Evolutionary conservation across 2,329 filamentous ascomycete genomes (phyloP).

Genomic region (Exserohilum rostratum): DNA sequence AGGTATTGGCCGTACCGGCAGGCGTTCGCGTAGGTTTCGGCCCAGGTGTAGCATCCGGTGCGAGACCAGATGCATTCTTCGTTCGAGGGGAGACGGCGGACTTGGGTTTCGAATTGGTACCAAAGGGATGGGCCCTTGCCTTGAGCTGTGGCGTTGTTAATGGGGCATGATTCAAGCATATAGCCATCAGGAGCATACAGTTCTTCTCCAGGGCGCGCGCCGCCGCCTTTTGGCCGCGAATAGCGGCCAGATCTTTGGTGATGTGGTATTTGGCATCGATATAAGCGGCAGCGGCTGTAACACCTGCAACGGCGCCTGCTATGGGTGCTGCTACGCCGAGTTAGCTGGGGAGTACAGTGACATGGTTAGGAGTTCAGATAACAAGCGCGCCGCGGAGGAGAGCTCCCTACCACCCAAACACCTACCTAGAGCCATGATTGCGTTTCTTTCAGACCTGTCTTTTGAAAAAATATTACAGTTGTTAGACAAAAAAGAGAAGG

Average conservation of each 20-base stretch:
- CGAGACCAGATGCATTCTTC: constrained; percentile 72
- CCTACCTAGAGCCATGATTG: constrained; percentile 19
- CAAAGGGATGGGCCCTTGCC: constrained; percentile 65
- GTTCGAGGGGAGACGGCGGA: constrained; percentile 55
- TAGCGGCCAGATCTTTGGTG: constrained; percentile 61
- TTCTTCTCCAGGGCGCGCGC: constrained; percentile 57
- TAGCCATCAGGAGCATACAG: constrained; percentile 47
- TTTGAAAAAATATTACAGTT: neutral
- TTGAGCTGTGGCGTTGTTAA: constrained; percentile 15
- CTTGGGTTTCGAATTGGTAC: constrained; percentile 68
- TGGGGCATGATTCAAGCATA: neutral
- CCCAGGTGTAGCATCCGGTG: constrained; percentile 54
- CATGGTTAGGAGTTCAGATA: neutral
- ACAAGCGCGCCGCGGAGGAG: constrained; percentile 6
- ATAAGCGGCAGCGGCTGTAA: constrained; percentile 60
- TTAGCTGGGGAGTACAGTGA: constrained; percentile 8
- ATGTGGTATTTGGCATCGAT: constrained; percentile 74
- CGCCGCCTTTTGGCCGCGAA: constrained; percentile 54
- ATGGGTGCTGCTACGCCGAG: constrained; percentile 31
- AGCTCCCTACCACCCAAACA: constrained; percentile 2
- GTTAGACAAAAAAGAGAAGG: neutral
- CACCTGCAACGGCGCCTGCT: constrained; percentile 44
- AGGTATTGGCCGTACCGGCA: constrained; percentile 48
- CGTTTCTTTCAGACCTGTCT: neutral
- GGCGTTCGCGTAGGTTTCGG: constrained; percentile 49